phyloP scores from a whole-genome alignment of 179 eudicot species.

The Silene noctiflora region DNA sequence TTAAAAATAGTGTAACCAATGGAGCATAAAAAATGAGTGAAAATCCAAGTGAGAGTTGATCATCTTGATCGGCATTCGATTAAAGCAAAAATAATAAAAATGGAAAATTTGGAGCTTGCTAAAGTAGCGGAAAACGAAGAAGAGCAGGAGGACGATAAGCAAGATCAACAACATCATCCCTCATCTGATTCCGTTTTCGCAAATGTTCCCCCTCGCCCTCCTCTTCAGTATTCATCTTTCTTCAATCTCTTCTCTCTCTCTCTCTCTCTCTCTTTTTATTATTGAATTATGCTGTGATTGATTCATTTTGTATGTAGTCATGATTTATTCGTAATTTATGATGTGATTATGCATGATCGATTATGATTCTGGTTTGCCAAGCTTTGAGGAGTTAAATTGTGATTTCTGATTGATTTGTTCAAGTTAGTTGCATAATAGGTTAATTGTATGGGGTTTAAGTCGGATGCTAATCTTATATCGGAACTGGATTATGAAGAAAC shows the following conservation, averaged over 20 bases:
- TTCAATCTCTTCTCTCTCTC: neutral
- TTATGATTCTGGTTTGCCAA: too few relatives aligned
- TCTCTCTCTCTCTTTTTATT: neutral
- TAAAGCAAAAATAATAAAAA: neutral
- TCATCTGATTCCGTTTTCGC: constrained; percentile 41
- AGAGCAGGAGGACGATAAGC: neutral
- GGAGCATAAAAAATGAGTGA: too few relatives aligned
- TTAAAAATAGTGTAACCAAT: too few relatives aligned
- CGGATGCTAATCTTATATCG: too few relatives aligned
- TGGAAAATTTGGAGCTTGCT: neutral
- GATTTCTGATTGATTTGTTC: too few relatives aligned
- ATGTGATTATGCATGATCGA: too few relatives aligned
- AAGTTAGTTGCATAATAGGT: too few relatives aligned
- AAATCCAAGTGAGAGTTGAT: too few relatives aligned
- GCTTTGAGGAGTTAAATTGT: too few relatives aligned
- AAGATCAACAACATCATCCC: neutral
- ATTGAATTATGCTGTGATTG: neutral
- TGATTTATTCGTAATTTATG: neutral
- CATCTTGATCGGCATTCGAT: too few relatives aligned
- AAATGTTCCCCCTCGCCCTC: constrained; percentile 44
- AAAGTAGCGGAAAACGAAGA: constrained; percentile 1
- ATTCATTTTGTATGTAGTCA: neutral
- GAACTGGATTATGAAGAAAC: too few relatives aligned
- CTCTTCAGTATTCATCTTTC: constrained; percentile 33
- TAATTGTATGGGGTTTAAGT: too few relatives aligned